phyloP scores from a whole-genome alignment of 257 asterid genomes.

The Jacaranda copaia region DNA sequence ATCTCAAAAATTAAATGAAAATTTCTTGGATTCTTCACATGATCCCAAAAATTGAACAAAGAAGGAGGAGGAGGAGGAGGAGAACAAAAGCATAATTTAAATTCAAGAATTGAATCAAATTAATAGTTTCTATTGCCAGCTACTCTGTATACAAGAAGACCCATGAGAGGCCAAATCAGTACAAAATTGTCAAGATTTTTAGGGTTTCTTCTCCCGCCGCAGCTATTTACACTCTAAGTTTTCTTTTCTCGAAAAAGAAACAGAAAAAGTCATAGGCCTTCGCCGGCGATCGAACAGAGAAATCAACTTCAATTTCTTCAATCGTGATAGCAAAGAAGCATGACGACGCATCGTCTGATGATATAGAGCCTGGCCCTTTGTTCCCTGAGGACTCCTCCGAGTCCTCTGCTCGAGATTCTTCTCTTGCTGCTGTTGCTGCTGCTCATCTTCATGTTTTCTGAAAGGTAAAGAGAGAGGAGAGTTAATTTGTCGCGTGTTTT shows the following conservation, averaged over 20 bases:
- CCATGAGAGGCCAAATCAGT: slow-evolving; percentile 32
- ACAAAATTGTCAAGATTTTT: slow-evolving; percentile 52
- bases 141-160: slow-evolving; percentile 34
- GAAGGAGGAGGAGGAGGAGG: not conserved
- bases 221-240: slow-evolving; percentile 49
- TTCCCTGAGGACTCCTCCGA: slow-evolving; percentile 58
- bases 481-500: not conserved
- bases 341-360: slow-evolving; percentile 68
- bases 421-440: slow-evolving; percentile 39
- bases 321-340: slow-evolving; percentile 86
- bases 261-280: not conserved
- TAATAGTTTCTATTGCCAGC: slow-evolving; percentile 7
- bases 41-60: not conserved
- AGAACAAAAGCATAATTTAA: not conserved
- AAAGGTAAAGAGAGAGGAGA: not conserved
- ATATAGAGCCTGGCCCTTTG: slow-evolving; percentile 73
- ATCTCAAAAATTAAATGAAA: not conserved
- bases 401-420: slow-evolving; percentile 53
- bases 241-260: not conserved
- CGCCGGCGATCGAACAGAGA: not conserved
- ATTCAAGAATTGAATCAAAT: not conserved
- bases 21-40: not conserved
- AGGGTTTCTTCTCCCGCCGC: slow-evolving; percentile 1
- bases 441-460: slow-evolving; percentile 43
- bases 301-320: slow-evolving; percentile 7